These are phyloP conservation scores for Crithidia mellificae DNA, from an alignment of 208 protist genomes.

Conservation along the genomic window DNA sequence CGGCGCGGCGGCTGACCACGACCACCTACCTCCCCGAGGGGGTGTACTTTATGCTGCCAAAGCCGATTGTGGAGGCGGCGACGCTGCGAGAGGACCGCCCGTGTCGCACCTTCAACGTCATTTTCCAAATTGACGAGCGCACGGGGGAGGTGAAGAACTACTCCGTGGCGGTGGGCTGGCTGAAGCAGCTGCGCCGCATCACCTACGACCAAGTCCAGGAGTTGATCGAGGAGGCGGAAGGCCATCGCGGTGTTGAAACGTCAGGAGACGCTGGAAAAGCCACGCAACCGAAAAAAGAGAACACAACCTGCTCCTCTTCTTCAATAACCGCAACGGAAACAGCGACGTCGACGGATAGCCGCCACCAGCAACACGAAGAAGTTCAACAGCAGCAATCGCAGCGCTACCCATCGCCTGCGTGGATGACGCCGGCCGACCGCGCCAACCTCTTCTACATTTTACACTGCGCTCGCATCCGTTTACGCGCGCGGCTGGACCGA, in stretches of 20 bases:
- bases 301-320: too few species aligned
- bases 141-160: slow-evolving; percentile 79
- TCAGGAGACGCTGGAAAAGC: too few species aligned
- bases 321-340: too few species aligned
- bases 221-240: slow-evolving; percentile 44
- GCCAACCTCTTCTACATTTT: slow-evolving; percentile 58
- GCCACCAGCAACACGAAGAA: not conserved
- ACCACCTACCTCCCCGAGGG: slow-evolving; percentile 90
- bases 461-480: slow-evolving; percentile 43
- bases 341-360: not conserved
- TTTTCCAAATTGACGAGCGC: slow-evolving; percentile 71
- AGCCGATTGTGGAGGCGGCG: slow-evolving; percentile 81
- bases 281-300: too few species aligned
- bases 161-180: slow-evolving; percentile 72
- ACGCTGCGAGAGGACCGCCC: slow-evolving; percentile 82
- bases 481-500: slow-evolving; percentile 48
- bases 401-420: slow-evolving; percentile 40
- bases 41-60: slow-evolving; percentile 90
- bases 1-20: slow-evolving; percentile 74
- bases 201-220: slow-evolving; percentile 86
- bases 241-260: too few species aligned
- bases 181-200: slow-evolving; percentile 77
- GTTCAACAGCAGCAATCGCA: too few species aligned
- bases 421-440: slow-evolving; percentile 57
- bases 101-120: slow-evolving; percentile 88